Base-by-base conservation (phyloP, 2,329 filamentous ascomycete species). In the Stenocarpella maydis region DNA sequence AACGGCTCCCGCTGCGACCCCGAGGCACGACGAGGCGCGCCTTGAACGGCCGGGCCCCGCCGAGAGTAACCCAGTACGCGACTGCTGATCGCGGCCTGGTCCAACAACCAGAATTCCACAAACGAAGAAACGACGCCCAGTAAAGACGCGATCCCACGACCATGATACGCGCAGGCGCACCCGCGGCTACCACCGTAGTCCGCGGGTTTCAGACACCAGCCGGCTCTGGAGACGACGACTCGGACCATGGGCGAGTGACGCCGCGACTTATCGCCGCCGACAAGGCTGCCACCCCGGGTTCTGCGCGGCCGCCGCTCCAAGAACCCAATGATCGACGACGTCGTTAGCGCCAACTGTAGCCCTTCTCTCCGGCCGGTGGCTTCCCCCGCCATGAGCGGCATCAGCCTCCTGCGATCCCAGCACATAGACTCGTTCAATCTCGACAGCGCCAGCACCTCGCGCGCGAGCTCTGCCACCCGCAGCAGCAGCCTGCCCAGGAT, bases 341-440 rank as follows among this genome's bases (percentile, higher is more conserved):
- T 89, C 19, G 85, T 89, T 73, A 89, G 87, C 77, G 85, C 86
- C 68, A 83, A 92, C 78, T 90, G 88, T 79, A 91, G 88, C 78
- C 89, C 89, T 9, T 77, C 84, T 65, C 78, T 91, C 71, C 78
- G 77, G 58, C 85, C 87, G 58, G 76, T 79, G 31, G 78, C 82
- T 19, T 88, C 87, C 21, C 86, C 87, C 14, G 84, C 82, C 60
- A 76, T 90, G 37, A 91, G 91, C 70, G 94, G 94, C 58, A 94
- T 98, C 75, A 92, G 93, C 19, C 92, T 91, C 75, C 83, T 98
- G 76, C 94, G 94, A 77, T 85, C 91, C 78, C 91, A 96, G 76
- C 65, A 55, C 17, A 85, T 97, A 69, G 94, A 97, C 71, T 89
- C 90, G 2, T 83, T 98, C 66, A 92, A 87, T 75, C 83, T 97